These are phyloP conservation scores for Aspergillus sp. DNA, from an alignment of 2,329 filamentous ascomycete genomes.

Conservation along the genomic window DNA sequence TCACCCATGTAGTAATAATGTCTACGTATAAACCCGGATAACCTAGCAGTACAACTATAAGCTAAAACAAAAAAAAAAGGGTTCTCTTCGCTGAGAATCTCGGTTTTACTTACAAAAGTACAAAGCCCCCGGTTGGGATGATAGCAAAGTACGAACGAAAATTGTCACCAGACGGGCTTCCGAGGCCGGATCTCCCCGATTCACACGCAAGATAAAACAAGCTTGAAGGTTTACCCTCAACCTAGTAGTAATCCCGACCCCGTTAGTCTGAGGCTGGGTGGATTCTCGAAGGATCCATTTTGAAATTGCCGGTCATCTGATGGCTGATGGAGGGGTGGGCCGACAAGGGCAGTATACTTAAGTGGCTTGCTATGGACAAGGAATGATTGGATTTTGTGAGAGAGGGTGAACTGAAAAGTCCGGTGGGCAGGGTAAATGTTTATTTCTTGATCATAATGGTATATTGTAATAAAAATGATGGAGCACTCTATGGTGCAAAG, in stretches of 20 bases:
- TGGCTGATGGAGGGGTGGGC: constrained; percentile 58
- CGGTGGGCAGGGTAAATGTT: background rate
- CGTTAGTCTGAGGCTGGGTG: constrained; percentile 39
- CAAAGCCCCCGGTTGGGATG: background rate
- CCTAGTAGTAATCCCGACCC: too few species aligned
- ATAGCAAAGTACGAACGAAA: background rate
- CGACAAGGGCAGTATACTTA: constrained; percentile 49
- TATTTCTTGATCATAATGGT: background rate
- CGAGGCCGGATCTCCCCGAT: too few species aligned
- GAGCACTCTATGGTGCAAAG: background rate
- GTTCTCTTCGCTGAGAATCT: background rate
- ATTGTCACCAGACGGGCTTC: background rate
- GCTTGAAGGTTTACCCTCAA: too few species aligned
- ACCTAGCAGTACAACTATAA: background rate
- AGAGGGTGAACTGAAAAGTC: background rate
- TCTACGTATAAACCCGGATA: background rate
- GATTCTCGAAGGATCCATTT: constrained; percentile 20
- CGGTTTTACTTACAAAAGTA: background rate
- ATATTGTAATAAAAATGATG: background rate
- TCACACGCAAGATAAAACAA: too few species aligned
- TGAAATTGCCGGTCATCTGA: constrained; percentile 44
- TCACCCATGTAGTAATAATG: background rate
- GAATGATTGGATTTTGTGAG: background rate
- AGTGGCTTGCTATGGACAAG: background rate
- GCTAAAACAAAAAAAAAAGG: background rate